Percentiles rank a stretch among this genome's conserved stretches.
Evolutionary conservation across 2,329 filamentous ascomycete genomes (phyloP).

Genomic region (Cladosporium sp.): DNA sequence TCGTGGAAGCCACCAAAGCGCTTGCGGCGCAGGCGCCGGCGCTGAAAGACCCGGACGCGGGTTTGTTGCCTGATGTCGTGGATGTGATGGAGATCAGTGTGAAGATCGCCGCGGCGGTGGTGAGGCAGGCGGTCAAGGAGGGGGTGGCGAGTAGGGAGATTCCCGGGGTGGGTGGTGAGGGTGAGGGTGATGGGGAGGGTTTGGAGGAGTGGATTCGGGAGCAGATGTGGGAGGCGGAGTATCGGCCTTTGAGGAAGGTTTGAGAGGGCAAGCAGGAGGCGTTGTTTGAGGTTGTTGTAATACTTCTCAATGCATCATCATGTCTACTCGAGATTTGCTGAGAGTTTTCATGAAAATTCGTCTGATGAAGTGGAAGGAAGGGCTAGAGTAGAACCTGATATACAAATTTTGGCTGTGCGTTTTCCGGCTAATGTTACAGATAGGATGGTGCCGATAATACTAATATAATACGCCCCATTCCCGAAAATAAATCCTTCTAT

Average conservation of each 20-base stretch:
- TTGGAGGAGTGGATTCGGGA: conserved; percentile 67
- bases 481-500: not conserved
- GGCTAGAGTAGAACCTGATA: conserved; percentile 3
- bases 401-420: conserved; percentile 6
- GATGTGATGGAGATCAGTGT: conserved; percentile 72
- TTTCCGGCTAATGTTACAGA: conserved; percentile 2
- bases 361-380: not conserved
- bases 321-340: no score
- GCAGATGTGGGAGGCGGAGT: conserved; percentile 76
- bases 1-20: conserved; percentile 72
- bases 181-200: conserved; percentile 39
- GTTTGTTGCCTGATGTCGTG: conserved; percentile 70
- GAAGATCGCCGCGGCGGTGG: conserved; percentile 69
- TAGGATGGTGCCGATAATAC: not conserved
- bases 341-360: no score
- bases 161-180: conserved; percentile 51
- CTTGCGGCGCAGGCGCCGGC: conserved; percentile 69
- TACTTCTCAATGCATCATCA: no score
- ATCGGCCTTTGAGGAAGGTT: conserved; percentile 59
- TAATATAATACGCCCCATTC: no score
- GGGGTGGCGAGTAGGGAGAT: conserved; percentile 64
- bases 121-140: conserved; percentile 65
- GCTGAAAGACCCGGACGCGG: conserved; percentile 57
- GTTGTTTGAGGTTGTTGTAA: no score
- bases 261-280: no score